A percentile compares a stretch with the other conserved stretches of the same genome.
These are phyloP conservation scores for Phanerochaete carnosa DNA, from an alignment of 768 basidiomycete species.

Conservation along the genomic window DNA sequence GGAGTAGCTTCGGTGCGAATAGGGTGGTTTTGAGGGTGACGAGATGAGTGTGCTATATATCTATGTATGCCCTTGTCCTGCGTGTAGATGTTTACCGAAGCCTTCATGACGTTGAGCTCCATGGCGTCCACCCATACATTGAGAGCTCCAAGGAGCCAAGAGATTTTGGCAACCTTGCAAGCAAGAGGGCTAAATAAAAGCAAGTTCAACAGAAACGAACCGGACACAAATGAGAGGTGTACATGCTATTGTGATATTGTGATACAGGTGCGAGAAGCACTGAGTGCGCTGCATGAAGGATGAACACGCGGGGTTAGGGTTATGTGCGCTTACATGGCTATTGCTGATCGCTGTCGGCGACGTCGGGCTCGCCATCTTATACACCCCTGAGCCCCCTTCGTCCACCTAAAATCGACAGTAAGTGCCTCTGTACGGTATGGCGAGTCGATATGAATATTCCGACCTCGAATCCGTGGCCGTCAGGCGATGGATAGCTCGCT, in stretches of 20 bases:
- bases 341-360: constrained; percentile 27
- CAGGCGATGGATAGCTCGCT: constrained; percentile 29
- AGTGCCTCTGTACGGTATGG: neutral
- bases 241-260: too few species aligned
- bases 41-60: neutral
- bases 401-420: constrained; percentile 20
- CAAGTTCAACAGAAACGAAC: too few species aligned
- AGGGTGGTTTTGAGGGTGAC: neutral
- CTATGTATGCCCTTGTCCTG: neutral
- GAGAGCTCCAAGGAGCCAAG: neutral
- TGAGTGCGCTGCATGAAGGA: neutral
- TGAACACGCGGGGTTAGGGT: constrained; percentile 19
- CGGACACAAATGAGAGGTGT: too few species aligned
- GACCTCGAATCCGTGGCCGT: neutral
- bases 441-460: neutral
- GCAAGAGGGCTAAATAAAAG: too few species aligned
- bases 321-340: constrained; percentile 9
- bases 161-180: too few species aligned
- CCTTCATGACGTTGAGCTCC: neutral
- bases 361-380: constrained; percentile 29
- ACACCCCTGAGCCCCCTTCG: constrained; percentile 6
- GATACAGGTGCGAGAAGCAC: too few species aligned
- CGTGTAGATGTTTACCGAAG: neutral
- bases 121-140: neutral
- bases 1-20: neutral